These are phyloP conservation scores for Triangularia setosa DNA, from an alignment of 2,329 filamentous ascomycete genomes.

Conservation along the genomic window DNA sequence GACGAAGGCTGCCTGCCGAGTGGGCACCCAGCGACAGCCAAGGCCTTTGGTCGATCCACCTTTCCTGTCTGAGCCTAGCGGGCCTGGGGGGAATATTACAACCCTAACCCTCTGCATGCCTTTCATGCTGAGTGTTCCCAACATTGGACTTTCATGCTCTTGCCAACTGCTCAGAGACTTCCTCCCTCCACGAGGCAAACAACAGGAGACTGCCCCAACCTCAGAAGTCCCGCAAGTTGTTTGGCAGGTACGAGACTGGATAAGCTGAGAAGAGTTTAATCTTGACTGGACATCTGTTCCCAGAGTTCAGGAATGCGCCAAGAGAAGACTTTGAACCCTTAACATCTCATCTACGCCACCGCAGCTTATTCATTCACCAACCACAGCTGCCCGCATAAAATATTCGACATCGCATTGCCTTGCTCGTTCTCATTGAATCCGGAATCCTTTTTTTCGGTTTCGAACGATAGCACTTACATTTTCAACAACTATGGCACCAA, in stretches of 20 bases:
- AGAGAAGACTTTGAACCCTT: background rate
- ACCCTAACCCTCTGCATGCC: background rate
- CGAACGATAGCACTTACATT: background rate
- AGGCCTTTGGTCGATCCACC: background rate
- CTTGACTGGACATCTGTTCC: background rate
- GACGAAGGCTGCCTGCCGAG: slow-evolving; percentile 1
- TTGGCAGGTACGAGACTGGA: background rate
- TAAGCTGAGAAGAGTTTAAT: background rate
- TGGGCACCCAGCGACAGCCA: background rate
- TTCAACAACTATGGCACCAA: slow-evolving; percentile 14
- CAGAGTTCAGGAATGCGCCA: background rate
- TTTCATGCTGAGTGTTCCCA: no score
- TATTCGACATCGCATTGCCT: background rate
- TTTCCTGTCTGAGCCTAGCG: background rate
- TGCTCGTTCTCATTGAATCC: background rate
- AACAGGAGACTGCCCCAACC: background rate
- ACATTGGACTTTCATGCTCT: background rate
- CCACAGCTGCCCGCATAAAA: background rate
- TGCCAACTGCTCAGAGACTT: background rate
- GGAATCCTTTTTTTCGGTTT: background rate
- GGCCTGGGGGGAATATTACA: background rate
- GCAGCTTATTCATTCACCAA: background rate
- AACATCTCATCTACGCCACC: background rate
- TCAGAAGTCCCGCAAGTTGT: background rate
- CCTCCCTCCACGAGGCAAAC: background rate